Conservation (phyloP, 768 basidiomycete genomes). For the Hortiboletus flavorubellus region DNA sequence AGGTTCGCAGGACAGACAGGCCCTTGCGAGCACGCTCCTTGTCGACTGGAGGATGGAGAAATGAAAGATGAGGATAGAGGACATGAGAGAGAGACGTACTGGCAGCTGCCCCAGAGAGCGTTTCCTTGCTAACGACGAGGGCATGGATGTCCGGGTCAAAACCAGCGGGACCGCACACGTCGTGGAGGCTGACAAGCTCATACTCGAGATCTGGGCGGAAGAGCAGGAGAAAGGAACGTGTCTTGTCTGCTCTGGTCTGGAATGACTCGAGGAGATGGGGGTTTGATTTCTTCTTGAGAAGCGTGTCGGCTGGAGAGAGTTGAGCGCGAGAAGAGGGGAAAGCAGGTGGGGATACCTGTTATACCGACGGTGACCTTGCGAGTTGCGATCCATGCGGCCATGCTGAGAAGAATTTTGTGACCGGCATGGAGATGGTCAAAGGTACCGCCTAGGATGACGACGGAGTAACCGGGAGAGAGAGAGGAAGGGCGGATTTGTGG, state of each 20-base stretch:
- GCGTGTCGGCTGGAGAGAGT: slow-evolving; percentile 52
- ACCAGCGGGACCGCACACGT: slow-evolving; percentile 91
- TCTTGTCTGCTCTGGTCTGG: slow-evolving; percentile 47
- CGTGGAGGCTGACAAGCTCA: slow-evolving; percentile 70
- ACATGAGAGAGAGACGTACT: slow-evolving; percentile 42
- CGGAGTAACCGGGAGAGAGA: slow-evolving; percentile 43
- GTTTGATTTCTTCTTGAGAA: slow-evolving; percentile 71
- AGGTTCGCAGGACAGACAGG: slow-evolving; percentile 61
- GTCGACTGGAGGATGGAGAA: slow-evolving; percentile 48
- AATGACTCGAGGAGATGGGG: slow-evolving; percentile 65
- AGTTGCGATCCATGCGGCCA: slow-evolving; percentile 79
- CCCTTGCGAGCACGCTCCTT: slow-evolving; percentile 50
- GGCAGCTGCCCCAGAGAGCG: slow-evolving; percentile 65
- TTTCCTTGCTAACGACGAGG: slow-evolving; percentile 90
- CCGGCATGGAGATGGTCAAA: slow-evolving; percentile 98
- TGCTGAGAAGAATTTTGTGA: slow-evolving; percentile 94
- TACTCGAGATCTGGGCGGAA: slow-evolving; percentile 65
- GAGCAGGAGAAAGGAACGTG: slow-evolving; percentile 65
- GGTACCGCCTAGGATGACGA: slow-evolving; percentile 89
- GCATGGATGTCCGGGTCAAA: slow-evolving; percentile 88
- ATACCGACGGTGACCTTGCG: slow-evolving; percentile 87
- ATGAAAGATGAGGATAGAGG: background rate
- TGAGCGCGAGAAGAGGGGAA: slow-evolving; percentile 8
- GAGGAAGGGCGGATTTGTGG: background rate
- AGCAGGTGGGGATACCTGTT: slow-evolving; percentile 51